phyloP scores from a whole-genome alignment of 768 basidiomycete species.

The Panellus pusillus region DNA sequence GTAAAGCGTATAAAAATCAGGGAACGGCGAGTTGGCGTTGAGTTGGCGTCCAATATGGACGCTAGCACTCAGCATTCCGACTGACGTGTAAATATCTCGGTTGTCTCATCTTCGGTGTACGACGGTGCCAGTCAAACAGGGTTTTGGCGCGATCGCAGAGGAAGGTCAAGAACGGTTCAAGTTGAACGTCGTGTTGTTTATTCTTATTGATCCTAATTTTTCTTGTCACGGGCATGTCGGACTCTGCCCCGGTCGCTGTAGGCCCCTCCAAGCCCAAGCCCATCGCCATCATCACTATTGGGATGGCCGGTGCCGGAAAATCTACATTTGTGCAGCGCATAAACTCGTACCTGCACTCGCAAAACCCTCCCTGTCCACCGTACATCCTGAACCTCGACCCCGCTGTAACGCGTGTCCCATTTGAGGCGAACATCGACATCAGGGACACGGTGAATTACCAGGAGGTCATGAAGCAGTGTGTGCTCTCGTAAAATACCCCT shows the following conservation, averaged over 20 bases:
- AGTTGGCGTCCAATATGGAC: too few species aligned
- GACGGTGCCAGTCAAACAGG: too few species aligned
- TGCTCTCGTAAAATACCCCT: conserved; percentile 26
- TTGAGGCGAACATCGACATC: conserved; percentile 97
- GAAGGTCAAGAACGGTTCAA: background rate
- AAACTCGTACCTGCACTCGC: conserved; percentile 85
- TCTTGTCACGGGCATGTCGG: conserved; percentile 10
- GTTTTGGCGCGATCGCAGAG: too few species aligned
- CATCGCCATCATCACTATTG: conserved; percentile 84
- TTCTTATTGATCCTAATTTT: background rate
- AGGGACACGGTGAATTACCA: conserved; percentile 96
- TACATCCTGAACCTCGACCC: conserved; percentile 99
- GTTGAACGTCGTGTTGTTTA: background rate
- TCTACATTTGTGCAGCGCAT: conserved; percentile 96
- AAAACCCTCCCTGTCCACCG: conserved; percentile 65
- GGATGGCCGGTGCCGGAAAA: conserved; percentile 97
- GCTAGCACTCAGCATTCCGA: too few species aligned
- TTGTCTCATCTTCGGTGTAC: too few species aligned
- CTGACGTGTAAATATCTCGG: too few species aligned
- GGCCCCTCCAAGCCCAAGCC: conserved; percentile 55
- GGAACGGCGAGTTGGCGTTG: too few species aligned
- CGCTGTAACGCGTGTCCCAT: conserved; percentile 88
- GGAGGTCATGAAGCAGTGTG: conserved; percentile 99
- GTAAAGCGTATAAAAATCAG: too few species aligned
- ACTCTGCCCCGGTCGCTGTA: conserved; percentile 8